Conservation (phyloP, 2,329 filamentous ascomycete species). For the Alternaria tenuissima region DNA sequence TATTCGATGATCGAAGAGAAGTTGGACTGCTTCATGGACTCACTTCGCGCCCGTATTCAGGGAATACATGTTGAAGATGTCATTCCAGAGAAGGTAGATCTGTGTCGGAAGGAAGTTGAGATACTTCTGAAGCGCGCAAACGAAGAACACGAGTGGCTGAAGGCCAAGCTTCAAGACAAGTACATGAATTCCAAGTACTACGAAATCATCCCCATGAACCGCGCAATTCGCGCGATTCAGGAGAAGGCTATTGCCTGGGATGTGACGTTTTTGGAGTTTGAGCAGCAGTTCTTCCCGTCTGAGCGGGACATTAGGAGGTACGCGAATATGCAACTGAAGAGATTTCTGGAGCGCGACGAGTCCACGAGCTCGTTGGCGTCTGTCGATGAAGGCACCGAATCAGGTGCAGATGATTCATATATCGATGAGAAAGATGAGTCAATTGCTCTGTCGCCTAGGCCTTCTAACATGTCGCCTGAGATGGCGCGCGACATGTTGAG, state of each 20-base stretch:
- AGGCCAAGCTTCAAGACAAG: constrained; percentile 82
- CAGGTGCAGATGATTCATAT: constrained; percentile 40
- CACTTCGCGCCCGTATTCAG: constrained; percentile 82
- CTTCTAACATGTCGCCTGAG: constrained; percentile 62
- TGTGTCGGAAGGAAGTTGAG: constrained; percentile 84
- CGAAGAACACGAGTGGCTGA: constrained; percentile 79
- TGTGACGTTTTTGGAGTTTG: constrained; percentile 86
- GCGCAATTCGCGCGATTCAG: constrained; percentile 86
- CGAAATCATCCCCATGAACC: constrained; percentile 93
- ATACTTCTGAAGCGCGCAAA: constrained; percentile 78
- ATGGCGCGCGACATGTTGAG: constrained; percentile 70
- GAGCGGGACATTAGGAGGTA: constrained; percentile 95
- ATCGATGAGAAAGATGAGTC: constrained; percentile 43
- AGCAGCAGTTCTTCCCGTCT: constrained; percentile 88
- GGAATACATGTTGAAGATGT: constrained; percentile 93
- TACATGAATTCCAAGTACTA: constrained; percentile 97
- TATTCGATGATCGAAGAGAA: constrained; percentile 82
- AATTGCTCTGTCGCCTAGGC: constrained; percentile 43
- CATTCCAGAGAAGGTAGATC: constrained; percentile 82
- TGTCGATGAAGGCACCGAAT: constrained; percentile 70
- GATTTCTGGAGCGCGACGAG: constrained; percentile 86
- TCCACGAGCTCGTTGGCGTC: constrained; percentile 77
- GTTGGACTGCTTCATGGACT: constrained; percentile 85
- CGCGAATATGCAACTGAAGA: constrained; percentile 90
- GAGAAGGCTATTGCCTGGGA: constrained; percentile 96